Conservation (phyloP, 2,329 filamentous ascomycete genomes). For the Colletotrichum sp. region DNA sequence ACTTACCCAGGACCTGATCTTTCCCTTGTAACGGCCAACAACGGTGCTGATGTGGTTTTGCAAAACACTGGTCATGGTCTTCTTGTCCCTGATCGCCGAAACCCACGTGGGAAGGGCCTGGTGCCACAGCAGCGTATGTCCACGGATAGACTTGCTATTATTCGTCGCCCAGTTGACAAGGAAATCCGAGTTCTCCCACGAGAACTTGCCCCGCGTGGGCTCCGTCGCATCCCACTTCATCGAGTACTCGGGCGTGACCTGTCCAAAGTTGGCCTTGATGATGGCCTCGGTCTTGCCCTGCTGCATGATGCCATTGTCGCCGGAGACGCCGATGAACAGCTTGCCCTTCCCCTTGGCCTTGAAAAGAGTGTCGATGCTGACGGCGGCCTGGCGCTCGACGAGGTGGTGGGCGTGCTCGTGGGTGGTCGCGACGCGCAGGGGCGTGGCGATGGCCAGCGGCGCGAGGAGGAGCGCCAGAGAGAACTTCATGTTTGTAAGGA, state of each 20-base stretch:
- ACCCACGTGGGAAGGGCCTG: slow-evolving; percentile 66
- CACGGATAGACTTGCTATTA: slow-evolving; percentile 65
- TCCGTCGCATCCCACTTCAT: slow-evolving; percentile 72
- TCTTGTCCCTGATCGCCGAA: slow-evolving; percentile 54
- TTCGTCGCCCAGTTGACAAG: slow-evolving; percentile 61
- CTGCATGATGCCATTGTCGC: slow-evolving; percentile 59
- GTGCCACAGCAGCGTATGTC: slow-evolving; percentile 73
- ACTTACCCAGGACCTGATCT: slow-evolving; percentile 62
- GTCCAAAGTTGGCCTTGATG: slow-evolving; percentile 66
- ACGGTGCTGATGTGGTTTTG: slow-evolving; percentile 65
- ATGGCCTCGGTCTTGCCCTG: slow-evolving; percentile 56
- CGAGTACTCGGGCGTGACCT: slow-evolving; percentile 71
- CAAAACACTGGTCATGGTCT: slow-evolving; percentile 59
- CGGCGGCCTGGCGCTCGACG: slow-evolving; percentile 46
- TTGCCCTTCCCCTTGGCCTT: slow-evolving; percentile 66
- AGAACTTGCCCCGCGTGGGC: slow-evolving; percentile 55
- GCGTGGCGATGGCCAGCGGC: slow-evolving; percentile 38
- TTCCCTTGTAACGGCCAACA: slow-evolving; percentile 65
- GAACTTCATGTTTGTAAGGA: slow-evolving; percentile 23
- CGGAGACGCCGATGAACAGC: slow-evolving; percentile 66
- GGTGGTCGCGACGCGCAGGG: slow-evolving; percentile 38
- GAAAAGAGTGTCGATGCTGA: slow-evolving; percentile 60
- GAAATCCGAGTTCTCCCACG: slow-evolving; percentile 60
- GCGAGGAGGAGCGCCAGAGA: slow-evolving; percentile 38
- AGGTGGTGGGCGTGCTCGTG: slow-evolving; percentile 42